These are phyloP conservation scores for Pistacia atlantica DNA, from an alignment of 345 rosid species.

Conservation along the genomic window DNA sequence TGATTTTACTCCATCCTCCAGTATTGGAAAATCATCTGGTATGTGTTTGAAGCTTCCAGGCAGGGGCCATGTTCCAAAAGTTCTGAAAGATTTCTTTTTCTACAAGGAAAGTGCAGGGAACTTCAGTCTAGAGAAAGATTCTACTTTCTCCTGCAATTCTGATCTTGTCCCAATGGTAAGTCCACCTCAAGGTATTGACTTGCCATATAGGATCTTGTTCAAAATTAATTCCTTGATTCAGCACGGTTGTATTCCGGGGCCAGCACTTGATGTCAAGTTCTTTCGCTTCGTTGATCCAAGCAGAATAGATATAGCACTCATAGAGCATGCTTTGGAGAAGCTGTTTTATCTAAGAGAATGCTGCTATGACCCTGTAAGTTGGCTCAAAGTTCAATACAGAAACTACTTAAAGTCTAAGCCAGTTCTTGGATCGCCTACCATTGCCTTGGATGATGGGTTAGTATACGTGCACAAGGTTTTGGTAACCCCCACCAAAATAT, in stretches of 20 bases:
- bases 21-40: slow-evolving; percentile 48
- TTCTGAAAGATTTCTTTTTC: slow-evolving; percentile 31
- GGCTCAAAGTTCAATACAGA: slow-evolving; percentile 39
- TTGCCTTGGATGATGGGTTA: slow-evolving; percentile 38
- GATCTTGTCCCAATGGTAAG: slow-evolving; percentile 46
- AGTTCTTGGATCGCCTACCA: slow-evolving; percentile 21
- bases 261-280: slow-evolving; percentile 39
- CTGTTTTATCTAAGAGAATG: slow-evolving; percentile 46
- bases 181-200: slow-evolving; percentile 28
- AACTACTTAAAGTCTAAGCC: slow-evolving; percentile 18
- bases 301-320: slow-evolving; percentile 8
- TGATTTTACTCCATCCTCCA: slow-evolving; percentile 42
- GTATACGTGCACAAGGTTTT: slow-evolving; percentile 46
- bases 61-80: slow-evolving; percentile 26
- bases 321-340: slow-evolving; percentile 45
- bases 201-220: slow-evolving; percentile 44
- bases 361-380: slow-evolving; percentile 46
- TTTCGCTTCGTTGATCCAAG: slow-evolving; percentile 38
- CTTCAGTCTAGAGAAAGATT: slow-evolving; percentile 29
- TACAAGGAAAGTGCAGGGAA: slow-evolving; percentile 31
- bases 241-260: slow-evolving; percentile 43
- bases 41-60: slow-evolving; percentile 41
- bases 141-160: slow-evolving; percentile 33
- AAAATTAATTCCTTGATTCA: slow-evolving; percentile 47
- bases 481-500: slow-evolving; percentile 50